Conservation (phyloP, 768 basidiomycete species). For the Leccinum olivaceopallidum region DNA sequence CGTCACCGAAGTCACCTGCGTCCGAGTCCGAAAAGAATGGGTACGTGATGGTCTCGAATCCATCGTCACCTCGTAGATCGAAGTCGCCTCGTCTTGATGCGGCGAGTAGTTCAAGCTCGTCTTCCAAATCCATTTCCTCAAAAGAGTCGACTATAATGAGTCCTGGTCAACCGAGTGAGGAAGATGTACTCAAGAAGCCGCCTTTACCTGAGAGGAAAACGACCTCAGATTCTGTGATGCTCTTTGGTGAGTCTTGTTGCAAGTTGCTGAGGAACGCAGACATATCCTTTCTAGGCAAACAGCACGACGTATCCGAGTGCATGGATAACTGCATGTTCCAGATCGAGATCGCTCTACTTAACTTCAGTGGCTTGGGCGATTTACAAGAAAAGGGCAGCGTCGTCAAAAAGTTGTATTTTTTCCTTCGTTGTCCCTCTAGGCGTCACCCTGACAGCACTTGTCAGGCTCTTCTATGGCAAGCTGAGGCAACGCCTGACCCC, state of each 20-base stretch:
- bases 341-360: slow-evolving; percentile 88
- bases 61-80: slow-evolving; percentile 36
- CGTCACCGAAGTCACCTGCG: slow-evolving; percentile 31
- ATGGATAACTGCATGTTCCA: slow-evolving; percentile 99
- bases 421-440: neutral
- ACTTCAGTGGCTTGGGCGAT: slow-evolving; percentile 51
- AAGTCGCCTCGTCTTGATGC: slow-evolving; percentile 36
- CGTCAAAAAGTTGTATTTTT: slow-evolving; percentile 65
- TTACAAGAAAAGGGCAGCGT: slow-evolving; percentile 68
- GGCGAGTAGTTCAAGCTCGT: slow-evolving; percentile 32
- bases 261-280: neutral
- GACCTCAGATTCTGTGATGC: slow-evolving; percentile 77
- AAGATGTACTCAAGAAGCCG: slow-evolving; percentile 44
- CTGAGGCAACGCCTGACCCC: slow-evolving; percentile 61
- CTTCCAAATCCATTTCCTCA: slow-evolving; percentile 21
- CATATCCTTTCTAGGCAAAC: slow-evolving; percentile 60
- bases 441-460: slow-evolving; percentile 8
- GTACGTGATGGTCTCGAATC: slow-evolving; percentile 42
- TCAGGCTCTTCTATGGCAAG: slow-evolving; percentile 86
- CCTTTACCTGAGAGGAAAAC: slow-evolving; percentile 58
- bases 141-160: slow-evolving; percentile 36
- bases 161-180: slow-evolving; percentile 20
- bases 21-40: slow-evolving; percentile 43
- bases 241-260: slow-evolving; percentile 66
- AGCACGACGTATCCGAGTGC: slow-evolving; percentile 98